Evolutionary conservation across 306 rosid species (phyloP).

Genomic region (Mimosa pudica): DNA sequence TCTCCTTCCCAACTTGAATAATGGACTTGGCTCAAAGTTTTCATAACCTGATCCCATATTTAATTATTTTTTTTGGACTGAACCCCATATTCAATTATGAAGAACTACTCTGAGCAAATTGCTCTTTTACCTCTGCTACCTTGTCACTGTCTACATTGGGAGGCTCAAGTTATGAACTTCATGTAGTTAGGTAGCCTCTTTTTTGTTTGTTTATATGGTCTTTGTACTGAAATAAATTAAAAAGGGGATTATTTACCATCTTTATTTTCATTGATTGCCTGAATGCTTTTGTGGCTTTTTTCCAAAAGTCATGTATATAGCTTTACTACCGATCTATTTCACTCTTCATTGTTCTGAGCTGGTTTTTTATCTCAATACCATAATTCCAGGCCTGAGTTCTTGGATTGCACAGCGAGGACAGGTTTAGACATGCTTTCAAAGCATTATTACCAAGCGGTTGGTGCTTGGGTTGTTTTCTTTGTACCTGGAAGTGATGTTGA

Average conservation of each 20-base stretch:
- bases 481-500: conserved; percentile 93
- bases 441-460: conserved; percentile 95
- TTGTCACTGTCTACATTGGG: background rate
- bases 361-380: conserved; percentile 31
- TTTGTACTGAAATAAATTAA: too few species aligned
- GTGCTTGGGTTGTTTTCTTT: conserved; percentile 96
- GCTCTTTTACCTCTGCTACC: background rate
- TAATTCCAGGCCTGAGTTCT: conserved; percentile 86
- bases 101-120: background rate
- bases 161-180: background rate
- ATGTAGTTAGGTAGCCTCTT: background rate
- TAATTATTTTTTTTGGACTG: too few species aligned
- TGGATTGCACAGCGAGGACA: conserved; percentile 98
- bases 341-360: conserved; percentile 30
- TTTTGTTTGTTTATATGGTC: background rate
- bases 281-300: background rate
- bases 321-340: background rate
- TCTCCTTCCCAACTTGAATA: background rate
- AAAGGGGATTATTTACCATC: background rate
- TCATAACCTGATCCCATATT: background rate
- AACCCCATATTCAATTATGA: too few species aligned
- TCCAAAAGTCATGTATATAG: background rate
- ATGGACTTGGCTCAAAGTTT: background rate
- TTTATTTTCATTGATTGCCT: background rate
- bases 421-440: conserved; percentile 94